These are phyloP conservation scores for Trametes elegans DNA, from an alignment of 768 basidiomycete genomes.

Conservation along the genomic window DNA sequence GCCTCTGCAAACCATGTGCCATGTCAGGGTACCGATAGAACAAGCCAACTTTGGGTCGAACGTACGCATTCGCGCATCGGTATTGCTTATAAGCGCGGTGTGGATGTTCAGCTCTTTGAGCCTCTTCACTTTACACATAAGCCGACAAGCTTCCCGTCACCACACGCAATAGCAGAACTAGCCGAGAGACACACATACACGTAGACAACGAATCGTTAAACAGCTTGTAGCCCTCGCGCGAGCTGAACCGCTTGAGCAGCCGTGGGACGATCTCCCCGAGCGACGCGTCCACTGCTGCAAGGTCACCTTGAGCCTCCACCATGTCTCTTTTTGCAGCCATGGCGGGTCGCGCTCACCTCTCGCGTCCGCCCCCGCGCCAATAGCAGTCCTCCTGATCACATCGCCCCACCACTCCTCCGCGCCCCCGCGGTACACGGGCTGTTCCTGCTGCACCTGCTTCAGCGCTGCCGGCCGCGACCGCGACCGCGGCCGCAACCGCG, in stretches of 20 bases:
- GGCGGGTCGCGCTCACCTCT: slow-evolving; percentile 38
- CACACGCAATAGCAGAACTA: not conserved
- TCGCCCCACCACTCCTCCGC: slow-evolving; percentile 72
- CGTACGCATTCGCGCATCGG: slow-evolving; percentile 70
- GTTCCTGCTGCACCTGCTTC: slow-evolving; percentile 52
- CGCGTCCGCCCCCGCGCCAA: slow-evolving; percentile 69
- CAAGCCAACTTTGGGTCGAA: not conserved
- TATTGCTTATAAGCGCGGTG: slow-evolving; percentile 69
- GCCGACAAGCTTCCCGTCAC: not conserved
- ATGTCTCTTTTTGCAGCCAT: too few relatives aligned
- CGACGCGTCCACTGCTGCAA: slow-evolving; percentile 50
- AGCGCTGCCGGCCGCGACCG: slow-evolving; percentile 34
- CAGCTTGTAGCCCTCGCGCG: slow-evolving; percentile 63
- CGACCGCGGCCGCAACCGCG: not conserved
- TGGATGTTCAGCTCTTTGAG: slow-evolving; percentile 45
- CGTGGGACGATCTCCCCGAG: slow-evolving; percentile 54
- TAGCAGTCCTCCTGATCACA: slow-evolving; percentile 69
- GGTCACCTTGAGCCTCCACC: not conserved
- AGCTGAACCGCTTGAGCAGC: slow-evolving; percentile 69
- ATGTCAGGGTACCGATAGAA: not conserved
- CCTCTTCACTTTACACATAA: slow-evolving; percentile 38
- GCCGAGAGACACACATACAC: slow-evolving; percentile 35
- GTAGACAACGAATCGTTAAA: slow-evolving; percentile 51
- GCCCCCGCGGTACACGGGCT: slow-evolving; percentile 57
- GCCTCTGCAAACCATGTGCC: slow-evolving; percentile 27